A percentile compares a stretch with the other conserved stretches of the same genome.
Conservation (phyloP, 176 grass and related monocot genomes). For the Triticum aestivum region IWGSC_CS_RefSeq_v2.1 NC_057814.1:178107273-178107772, state of each 20-base stretch:
- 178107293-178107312: slow-evolving; percentile 82
- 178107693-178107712: slow-evolving; percentile 52
- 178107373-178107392: slow-evolving; percentile 61
- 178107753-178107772: slow-evolving; percentile 63
- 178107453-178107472: slow-evolving; percentile 56
- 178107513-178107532: slow-evolving; percentile 95
- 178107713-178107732: slow-evolving; percentile 57
- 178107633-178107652: slow-evolving; percentile 26
- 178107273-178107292: slow-evolving; percentile 58
- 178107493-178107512: slow-evolving; percentile 38
- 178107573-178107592: slow-evolving; percentile 75
- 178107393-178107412: slow-evolving; percentile 72
- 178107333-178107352: slow-evolving; percentile 44
- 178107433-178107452: slow-evolving; percentile 33
- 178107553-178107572: slow-evolving; percentile 66
- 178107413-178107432: slow-evolving; percentile 47
- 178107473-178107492: slow-evolving; percentile 47
- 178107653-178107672: background rate
- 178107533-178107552: slow-evolving; percentile 72
- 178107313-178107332: slow-evolving; percentile 46
- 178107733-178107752: slow-evolving; percentile 48
- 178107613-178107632: slow-evolving; percentile 8
- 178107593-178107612: slow-evolving; percentile 16
- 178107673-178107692: background rate
- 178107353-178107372: slow-evolving; percentile 49